Evolutionary conservation across 2,329 filamentous ascomycete genomes (phyloP).

Genomic region (Ophiocordyceps camponoti-rufipedis): DNA sequence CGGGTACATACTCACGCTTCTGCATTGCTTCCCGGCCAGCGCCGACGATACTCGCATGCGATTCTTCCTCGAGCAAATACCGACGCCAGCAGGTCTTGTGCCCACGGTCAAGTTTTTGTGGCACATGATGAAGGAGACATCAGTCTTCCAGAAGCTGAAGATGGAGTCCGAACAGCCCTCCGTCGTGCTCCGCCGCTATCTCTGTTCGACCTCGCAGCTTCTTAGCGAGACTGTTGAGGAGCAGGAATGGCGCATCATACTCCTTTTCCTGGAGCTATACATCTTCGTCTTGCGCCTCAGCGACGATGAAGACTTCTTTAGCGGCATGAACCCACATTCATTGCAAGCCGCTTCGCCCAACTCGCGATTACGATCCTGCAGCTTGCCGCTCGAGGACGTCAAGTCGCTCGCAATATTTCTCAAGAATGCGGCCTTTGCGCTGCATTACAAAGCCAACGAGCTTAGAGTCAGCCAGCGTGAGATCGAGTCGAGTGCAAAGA

Average conservation of each 20-base stretch:
- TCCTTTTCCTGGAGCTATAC: slow-evolving; percentile 88
- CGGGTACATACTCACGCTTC: slow-evolving; percentile 68
- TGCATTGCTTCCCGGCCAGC: slow-evolving; percentile 66
- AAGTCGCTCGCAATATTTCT: slow-evolving; percentile 63
- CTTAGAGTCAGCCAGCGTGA: slow-evolving; percentile 16
- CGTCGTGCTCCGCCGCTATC: slow-evolving; percentile 13
- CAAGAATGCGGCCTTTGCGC: slow-evolving; percentile 75
- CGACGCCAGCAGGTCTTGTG: slow-evolving; percentile 34
- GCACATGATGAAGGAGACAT: slow-evolving; percentile 35
- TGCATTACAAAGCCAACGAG: slow-evolving; percentile 70
- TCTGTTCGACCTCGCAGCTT: slow-evolving; percentile 10
- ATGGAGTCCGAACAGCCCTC: slow-evolving; percentile 12
- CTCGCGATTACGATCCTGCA: slow-evolving; percentile 39
- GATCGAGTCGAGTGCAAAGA: slow-evolving; percentile 6
- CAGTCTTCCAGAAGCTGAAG: slow-evolving; percentile 16
- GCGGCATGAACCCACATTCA: slow-evolving; percentile 26
- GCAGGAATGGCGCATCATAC: slow-evolving; percentile 67
- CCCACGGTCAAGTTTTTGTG: slow-evolving; percentile 54
- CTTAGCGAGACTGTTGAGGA: slow-evolving; percentile 10
- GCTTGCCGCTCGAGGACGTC: slow-evolving; percentile 53
- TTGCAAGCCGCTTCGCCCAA: slow-evolving; percentile 19
- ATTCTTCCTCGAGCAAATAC: slow-evolving; percentile 45
- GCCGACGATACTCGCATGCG: slow-evolving; percentile 91
- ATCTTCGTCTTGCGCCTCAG: slow-evolving; percentile 83
- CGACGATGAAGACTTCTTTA: slow-evolving; percentile 91